Percentiles rank a stretch among this genome's conserved stretches.
These are phyloP conservation scores for Lachnellula occidentalis DNA, from an alignment of 2,329 filamentous ascomycete genomes.

Conservation along the genomic window DNA sequence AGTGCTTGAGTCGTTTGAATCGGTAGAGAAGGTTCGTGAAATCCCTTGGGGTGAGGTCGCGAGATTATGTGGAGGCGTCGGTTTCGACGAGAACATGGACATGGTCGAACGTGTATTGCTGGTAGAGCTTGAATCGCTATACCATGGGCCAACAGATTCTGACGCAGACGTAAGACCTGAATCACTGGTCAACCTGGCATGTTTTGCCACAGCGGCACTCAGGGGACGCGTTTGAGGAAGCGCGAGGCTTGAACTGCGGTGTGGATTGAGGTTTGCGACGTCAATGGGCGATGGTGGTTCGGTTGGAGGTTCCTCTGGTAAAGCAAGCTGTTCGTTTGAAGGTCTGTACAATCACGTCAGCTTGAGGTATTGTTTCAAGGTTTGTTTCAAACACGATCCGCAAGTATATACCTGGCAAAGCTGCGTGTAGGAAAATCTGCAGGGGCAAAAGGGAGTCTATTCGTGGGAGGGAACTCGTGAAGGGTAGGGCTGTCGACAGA, in stretches of 20 bases:
- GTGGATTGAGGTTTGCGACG: slow-evolving; percentile 5
- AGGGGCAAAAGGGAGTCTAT: slow-evolving; percentile 11
- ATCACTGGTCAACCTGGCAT: slow-evolving; percentile 29
- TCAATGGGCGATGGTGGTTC: slow-evolving; percentile 11
- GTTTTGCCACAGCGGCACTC: slow-evolving; percentile 17
- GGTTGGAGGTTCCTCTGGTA: slow-evolving; percentile 16
- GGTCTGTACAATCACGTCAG: slow-evolving; percentile 19
- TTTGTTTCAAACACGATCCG: slow-evolving; percentile 1
- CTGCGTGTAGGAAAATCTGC: slow-evolving; percentile 1
- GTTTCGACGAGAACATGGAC: slow-evolving; percentile 32
- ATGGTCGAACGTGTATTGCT: slow-evolving; percentile 28
- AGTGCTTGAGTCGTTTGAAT: slow-evolving; percentile 24
- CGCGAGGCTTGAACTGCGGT: slow-evolving; percentile 21
- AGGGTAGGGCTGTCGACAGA: slow-evolving; percentile 57
- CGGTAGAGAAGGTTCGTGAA: slow-evolving; percentile 23
- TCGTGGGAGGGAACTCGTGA: slow-evolving; percentile 48
- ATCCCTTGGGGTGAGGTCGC: slow-evolving; percentile 16
- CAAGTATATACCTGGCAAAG: slow-evolving; percentile 10
- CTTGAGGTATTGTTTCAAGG: slow-evolving; percentile 11
- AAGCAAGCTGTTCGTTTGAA: slow-evolving; percentile 22
- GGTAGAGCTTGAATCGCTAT: slow-evolving; percentile 24
- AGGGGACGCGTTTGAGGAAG: slow-evolving; percentile 16
- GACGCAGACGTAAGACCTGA: slow-evolving; percentile 24
- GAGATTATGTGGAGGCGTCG: slow-evolving; percentile 28
- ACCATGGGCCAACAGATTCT: slow-evolving; percentile 27